Evolutionary conservation across 75 land plant species (phyloP).

Genomic region (Sequoiadendron giganteum): DNA sequence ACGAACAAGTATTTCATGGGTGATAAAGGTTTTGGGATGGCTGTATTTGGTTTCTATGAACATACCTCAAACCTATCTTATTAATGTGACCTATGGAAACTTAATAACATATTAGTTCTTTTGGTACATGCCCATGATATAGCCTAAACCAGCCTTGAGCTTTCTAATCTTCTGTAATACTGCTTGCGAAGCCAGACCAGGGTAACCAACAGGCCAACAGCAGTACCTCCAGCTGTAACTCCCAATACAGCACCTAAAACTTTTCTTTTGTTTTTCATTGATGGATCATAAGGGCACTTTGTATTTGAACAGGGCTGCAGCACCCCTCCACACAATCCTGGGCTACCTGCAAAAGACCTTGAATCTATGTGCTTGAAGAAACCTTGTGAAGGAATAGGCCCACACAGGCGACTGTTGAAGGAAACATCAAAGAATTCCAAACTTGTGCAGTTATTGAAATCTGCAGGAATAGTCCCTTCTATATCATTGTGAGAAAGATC

Average conservation of each 20-base stretch:
- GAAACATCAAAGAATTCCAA: conserved; percentile 53
- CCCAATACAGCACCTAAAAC: not conserved
- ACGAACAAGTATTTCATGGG: not conserved
- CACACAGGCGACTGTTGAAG: conserved; percentile 57
- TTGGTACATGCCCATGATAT: too few relatives aligned
- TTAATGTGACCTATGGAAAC: not conserved
- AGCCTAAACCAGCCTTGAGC: not conserved
- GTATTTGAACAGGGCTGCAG: conserved; percentile 23
- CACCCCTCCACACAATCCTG: conserved; percentile 72
- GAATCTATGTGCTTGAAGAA: conserved; percentile 32
- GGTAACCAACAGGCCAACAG: not conserved
- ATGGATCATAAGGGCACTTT: not conserved
- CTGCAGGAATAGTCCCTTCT: conserved; percentile 35
- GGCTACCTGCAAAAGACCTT: conserved; percentile 62
- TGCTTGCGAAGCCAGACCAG: not conserved
- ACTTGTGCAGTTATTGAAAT: conserved; percentile 42
- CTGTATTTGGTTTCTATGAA: not conserved
- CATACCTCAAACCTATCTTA: not conserved
- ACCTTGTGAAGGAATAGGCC: conserved; percentile 44
- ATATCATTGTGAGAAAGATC: conserved; percentile 57
- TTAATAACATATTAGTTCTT: too few relatives aligned
- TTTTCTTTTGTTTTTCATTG: conserved; percentile 11
- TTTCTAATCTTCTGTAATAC: not conserved
- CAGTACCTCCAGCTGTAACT: not conserved
- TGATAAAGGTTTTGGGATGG: not conserved